Percentiles rank a stretch among this genome's conserved stretches.
These are phyloP conservation scores for Tulasnella sp. DNA, from an alignment of 768 basidiomycete genomes.

Conservation along the genomic window DNA sequence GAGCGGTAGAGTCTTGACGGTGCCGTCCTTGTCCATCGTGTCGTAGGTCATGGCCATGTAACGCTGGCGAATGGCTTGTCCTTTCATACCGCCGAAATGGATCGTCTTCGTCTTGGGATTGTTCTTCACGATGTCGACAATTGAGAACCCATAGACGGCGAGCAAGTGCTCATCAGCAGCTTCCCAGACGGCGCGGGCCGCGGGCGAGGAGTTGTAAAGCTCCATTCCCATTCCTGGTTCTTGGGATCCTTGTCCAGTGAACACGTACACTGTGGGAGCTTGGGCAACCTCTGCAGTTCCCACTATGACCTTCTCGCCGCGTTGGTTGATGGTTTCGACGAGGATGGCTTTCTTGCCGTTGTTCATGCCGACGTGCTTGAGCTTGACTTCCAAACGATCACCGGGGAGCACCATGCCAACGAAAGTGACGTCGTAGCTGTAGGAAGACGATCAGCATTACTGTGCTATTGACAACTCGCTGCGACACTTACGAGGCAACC, in stretches of 20 bases:
- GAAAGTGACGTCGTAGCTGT: conserved; percentile 58
- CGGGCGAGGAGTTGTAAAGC: conserved; percentile 85
- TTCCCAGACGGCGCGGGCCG: conserved; percentile 96
- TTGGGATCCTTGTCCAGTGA: conserved; percentile 58
- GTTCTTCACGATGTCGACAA: conserved; percentile 96
- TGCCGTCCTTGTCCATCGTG: conserved; percentile 92
- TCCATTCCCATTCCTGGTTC: conserved; percentile 96
- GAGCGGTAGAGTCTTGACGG: conserved; percentile 91
- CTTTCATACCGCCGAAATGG: conserved; percentile 99
- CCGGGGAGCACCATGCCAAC: conserved; percentile 49
- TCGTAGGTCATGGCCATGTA: conserved; percentile 99
- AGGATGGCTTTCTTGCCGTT: conserved; percentile 72
- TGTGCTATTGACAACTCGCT: conserved; percentile 34
- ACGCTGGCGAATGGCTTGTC: conserved; percentile 95
- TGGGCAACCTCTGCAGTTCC: conserved; percentile 93
- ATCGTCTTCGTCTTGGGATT: conserved; percentile 98
- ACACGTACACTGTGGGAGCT: conserved; percentile 52
- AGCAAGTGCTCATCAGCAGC: conserved; percentile 89
- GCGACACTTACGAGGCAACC: conserved; percentile 77
- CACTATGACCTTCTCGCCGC: conserved; percentile 85
- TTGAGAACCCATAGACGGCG: conserved; percentile 39
- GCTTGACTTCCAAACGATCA: conserved; percentile 44
- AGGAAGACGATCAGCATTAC: conserved; percentile 35
- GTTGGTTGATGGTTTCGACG: conserved; percentile 53
- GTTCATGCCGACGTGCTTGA: conserved; percentile 46